phyloP scores from a whole-genome alignment of 441 rosid species.

The Croton setiger region DNA sequence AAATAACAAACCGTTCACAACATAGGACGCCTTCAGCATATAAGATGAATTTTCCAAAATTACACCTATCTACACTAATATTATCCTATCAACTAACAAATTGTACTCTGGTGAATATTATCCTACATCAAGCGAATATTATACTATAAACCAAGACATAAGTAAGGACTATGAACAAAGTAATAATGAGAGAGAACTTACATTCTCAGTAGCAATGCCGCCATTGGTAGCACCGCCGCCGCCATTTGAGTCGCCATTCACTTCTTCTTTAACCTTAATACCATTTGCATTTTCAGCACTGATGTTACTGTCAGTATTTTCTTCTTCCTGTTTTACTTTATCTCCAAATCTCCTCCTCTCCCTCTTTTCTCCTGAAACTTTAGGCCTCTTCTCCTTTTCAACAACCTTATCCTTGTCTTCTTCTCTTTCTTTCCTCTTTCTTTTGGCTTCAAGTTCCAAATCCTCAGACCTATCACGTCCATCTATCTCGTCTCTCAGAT shows the following conservation, averaged over 20 bases:
- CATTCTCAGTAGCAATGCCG: constrained; percentile 39
- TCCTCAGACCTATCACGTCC: constrained; percentile 16
- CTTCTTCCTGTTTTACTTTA: constrained; percentile 43
- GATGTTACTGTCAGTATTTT: constrained; percentile 10
- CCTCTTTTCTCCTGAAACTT: constrained; percentile 41
- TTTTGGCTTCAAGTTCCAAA: constrained; percentile 29
- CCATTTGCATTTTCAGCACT: constrained; percentile 20
- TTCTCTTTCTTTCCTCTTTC: constrained; percentile 56
- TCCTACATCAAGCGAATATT: no score
- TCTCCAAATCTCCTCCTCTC: constrained; percentile 59
- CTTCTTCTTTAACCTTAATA: constrained; percentile 33
- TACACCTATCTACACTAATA: no score
- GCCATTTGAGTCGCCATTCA: constrained; percentile 23
- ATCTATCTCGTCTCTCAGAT: constrained; percentile 24
- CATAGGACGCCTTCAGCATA: no score
- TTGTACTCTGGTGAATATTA: no score
- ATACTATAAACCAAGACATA: not conserved
- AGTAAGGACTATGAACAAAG: no score
- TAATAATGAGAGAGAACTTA: constrained; percentile 35
- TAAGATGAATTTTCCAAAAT: no score
- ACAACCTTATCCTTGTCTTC: constrained; percentile 41
- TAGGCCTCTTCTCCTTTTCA: constrained; percentile 43
- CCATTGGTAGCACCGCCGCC: constrained; percentile 20
- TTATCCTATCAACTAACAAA: no score
- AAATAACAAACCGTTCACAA: no score